Evolutionary conservation across 2,329 filamentous ascomycete species (phyloP), one percentile per base, ranked within the genome.

Genomic region (Aspergillus ochraceoroseus): DNA sequence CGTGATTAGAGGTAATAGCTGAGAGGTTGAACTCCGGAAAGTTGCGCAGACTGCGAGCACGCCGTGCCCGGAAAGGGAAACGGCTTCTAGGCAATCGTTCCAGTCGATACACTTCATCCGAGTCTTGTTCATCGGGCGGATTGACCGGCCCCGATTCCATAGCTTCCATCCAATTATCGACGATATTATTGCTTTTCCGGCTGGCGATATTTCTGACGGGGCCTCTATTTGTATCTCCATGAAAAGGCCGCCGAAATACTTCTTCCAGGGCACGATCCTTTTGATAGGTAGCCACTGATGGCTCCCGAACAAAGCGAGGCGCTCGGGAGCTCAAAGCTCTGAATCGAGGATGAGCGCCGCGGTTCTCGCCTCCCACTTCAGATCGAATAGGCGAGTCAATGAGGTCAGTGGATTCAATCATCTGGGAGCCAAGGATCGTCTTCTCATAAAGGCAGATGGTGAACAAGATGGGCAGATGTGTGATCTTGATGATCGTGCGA

Each of bases 201-300:
- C 86, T 76, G 51, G 86, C 82, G 18, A 76, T 73, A 33, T 75
- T 72, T 27, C 46, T 49, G 32, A 78, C 75, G 1, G 75, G 80
- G 12, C 76, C 74, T 38, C 82, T 66, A 2, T 79, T 72, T 5
- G 75, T 75, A 34, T 78, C 71, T 44, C 83, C 82, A 31, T 60
- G 62, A 18, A 85, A 87, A 0, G 80, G 79, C 12, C 77, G 73
- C 46, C 87, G 77, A 61, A 96, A 96, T 0, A 96, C 87, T 58
- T 95, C 89, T 51, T 95, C 90, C 14, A 96, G 69, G 5, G 87
- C 89, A 38, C 81, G 82, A 53, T 95, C 89, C 57, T 95, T 94
- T 54, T 90, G 85, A 55, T 84, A 90, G 1, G 88, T 92, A 23
- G 85, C 81, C 37, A 95, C 80, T 0, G 89, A 95, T 44, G 89